Evolutionary conservation across 2,329 filamentous ascomycete species (phyloP).

Genomic region (Aspergillus uvarum): DNA sequence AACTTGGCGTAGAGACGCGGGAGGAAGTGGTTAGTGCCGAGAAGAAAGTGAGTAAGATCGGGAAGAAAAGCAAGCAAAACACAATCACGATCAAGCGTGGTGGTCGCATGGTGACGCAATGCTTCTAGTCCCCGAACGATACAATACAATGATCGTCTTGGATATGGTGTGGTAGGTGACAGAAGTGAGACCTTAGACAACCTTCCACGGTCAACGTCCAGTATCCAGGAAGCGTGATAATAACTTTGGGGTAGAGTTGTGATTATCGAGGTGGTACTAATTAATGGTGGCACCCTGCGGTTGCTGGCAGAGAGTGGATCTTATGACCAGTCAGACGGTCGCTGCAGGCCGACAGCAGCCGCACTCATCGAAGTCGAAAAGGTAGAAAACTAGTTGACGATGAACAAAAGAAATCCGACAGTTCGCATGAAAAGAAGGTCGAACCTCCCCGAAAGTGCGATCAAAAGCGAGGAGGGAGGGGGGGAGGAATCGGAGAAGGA

Average conservation of each 20-base stretch:
- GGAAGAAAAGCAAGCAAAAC: slow-evolving; percentile 49
- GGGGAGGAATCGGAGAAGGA: background rate
- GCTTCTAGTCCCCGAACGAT: background rate
- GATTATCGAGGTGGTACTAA: slow-evolving; percentile 2
- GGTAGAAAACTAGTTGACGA: slow-evolving; percentile 13
- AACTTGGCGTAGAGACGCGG: slow-evolving; percentile 37
- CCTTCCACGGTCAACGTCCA: background rate
- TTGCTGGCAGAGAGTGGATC: slow-evolving; percentile 10
- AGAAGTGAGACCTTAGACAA: background rate
- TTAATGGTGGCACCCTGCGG: background rate
- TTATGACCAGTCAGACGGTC: slow-evolving; percentile 38
- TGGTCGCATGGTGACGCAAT: slow-evolving; percentile 44
- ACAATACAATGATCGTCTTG: background rate
- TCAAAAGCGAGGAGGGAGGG: background rate
- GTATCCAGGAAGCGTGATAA: background rate
- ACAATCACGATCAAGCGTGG: slow-evolving; percentile 49
- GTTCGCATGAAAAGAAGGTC: slow-evolving; percentile 10
- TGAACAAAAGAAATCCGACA: background rate
- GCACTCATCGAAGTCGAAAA: slow-evolving; percentile 37
- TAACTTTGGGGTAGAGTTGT: background rate
- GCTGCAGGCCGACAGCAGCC: slow-evolving; percentile 27
- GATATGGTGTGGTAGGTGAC: background rate
- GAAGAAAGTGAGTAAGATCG: slow-evolving; percentile 49
- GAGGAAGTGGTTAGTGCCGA: slow-evolving; percentile 45
- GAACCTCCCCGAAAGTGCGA: background rate